A percentile compares a stretch with the other conserved stretches of the same genome.
Evolutionary conservation across 352 stramenopile genomes (phyloP).

Genomic region (Phytophthora meadii): DNA sequence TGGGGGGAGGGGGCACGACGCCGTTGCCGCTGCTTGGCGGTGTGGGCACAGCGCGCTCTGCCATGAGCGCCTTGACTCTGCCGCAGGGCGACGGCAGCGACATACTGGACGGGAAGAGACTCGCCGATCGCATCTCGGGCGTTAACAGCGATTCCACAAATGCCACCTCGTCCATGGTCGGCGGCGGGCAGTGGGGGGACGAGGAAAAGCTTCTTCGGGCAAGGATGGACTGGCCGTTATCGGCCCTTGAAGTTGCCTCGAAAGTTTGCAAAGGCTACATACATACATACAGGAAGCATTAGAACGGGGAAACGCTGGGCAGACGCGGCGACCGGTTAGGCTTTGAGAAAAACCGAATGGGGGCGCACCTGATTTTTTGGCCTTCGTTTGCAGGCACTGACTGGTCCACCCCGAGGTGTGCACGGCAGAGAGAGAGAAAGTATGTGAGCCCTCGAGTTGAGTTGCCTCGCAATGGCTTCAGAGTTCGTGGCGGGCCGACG

Average conservation of each 20-base stretch:
- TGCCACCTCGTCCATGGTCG: slow-evolving; percentile 65
- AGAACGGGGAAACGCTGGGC: slow-evolving; percentile 19
- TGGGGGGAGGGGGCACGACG: slow-evolving; percentile 34
- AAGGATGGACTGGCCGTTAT: slow-evolving; percentile 17
- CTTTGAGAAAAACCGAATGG: slow-evolving; percentile 20
- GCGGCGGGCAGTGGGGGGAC: neutral
- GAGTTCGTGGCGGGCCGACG: neutral
- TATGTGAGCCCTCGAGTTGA: neutral
- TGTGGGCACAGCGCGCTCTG: slow-evolving; percentile 13
- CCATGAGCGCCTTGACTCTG: slow-evolving; percentile 30
- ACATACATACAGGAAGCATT: neutral
- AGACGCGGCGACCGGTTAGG: slow-evolving; percentile 8
- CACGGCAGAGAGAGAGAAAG: slow-evolving; percentile 13
- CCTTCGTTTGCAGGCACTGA: slow-evolving; percentile 1
- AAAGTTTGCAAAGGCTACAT: slow-evolving; percentile 18
- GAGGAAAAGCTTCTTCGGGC: slow-evolving; percentile 15
- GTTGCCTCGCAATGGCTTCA: slow-evolving; percentile 7
- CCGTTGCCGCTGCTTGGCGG: slow-evolving; percentile 14
- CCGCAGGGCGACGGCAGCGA: slow-evolving; percentile 11
- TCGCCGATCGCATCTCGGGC: slow-evolving; percentile 53
- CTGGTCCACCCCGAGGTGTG: neutral
- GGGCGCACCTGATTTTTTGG: slow-evolving; percentile 32
- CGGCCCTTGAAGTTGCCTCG: slow-evolving; percentile 35
- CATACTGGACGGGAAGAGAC: slow-evolving; percentile 24
- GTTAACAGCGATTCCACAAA: slow-evolving; percentile 75